Base-by-base conservation (phyloP, 306 rosid genomes). In the Casuarina equisetifolia region DNA sequence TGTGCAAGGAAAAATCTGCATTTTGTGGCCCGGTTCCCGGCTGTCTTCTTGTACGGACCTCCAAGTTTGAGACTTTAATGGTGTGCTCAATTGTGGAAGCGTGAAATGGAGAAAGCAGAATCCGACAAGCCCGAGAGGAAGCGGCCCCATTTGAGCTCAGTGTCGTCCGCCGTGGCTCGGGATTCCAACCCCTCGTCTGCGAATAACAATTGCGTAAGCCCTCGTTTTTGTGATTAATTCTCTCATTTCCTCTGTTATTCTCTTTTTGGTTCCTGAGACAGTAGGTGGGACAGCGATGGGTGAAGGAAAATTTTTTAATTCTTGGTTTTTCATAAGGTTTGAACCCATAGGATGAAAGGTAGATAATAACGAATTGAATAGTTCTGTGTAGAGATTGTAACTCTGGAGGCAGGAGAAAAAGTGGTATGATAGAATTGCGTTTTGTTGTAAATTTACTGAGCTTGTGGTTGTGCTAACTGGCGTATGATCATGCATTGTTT, bases 41-140 rank as follows among this genome's bases (percentile, higher is more conserved):
- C 0, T 25, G 32, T 25, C 32, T 25, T 25, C 32, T 25, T 25
- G 32, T 25, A 25, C 32, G 32, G 32, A 25, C 0, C 32, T 25
- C 32, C 1, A 25, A 25, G 32, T 25, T 25, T 25, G 32, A 25
- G 32, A 25, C 32, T 25, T 1, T 25, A 25, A 25, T 25, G 32
- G 32, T 25, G 64, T 48, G 51, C 58, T 54, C 13, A 25, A 52
- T 80, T 80, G 48, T 79, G 73, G 85, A 80, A 76, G 72, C 57
- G 20, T 78, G 8, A 53, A 51, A 91, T 93, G 97, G 97, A 91
- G 77, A 84, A 83, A 79, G 74, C 86, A 36, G 94, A 89, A 68
- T 35, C 81, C 67, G 88, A 88, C 39, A 97, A 89, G 78, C 97
- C 94, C 36, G 87, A 86, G 55, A 91, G 86, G 90, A 93, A 93